Base-by-base conservation (phyloP, 306 rosid genomes). In the Alnus glutinosa region DNA sequence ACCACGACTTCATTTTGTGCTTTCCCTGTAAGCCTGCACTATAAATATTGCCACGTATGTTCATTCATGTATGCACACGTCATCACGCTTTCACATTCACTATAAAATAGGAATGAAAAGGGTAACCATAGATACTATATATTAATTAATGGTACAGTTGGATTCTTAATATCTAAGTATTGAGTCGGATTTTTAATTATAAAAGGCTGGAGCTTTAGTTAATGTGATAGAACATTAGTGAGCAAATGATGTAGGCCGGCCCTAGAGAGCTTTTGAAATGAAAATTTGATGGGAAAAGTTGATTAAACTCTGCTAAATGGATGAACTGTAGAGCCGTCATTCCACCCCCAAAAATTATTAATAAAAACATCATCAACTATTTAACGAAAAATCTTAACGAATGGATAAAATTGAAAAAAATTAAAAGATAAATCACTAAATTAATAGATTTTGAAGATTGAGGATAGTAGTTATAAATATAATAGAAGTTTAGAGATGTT, bases 1-100 rank as follows among this genome's bases (percentile, higher is more conserved):
- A 15, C 71, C 76, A 75, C 16, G 4, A 34, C 19, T 19, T 36
- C 49, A 52, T 52, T 75, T 70, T 58, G 73, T 55, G 70, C 61
- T n/a, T 9, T 75, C 63, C 16, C 57, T 47, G 13, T 69, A 68
- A 58, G 14, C 63, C 8, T 5, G 15, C n/a, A 69, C 75, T 7
- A 42, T 47, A 66, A 23, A 55, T 44, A 67, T 39, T 66, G 71
- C 10, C 71, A 66, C 1, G 28, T 8, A 28, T 3, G 8, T 7
- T 5, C 9, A 66, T 36, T 1, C 23, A 1, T 18, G 49, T 15
- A 1, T 66, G 71, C 71, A 66, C 48, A 34, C 47, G 11, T 64
- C 34, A 9, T 9, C 64, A 23, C 5, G 36, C 13, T 58, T 7
- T 23, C 1, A 58, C 13, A 59, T 28, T 59, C 62, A 18, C 62